phyloP scores from a whole-genome alignment of 176 grass and related monocot species.

The Ampelocalamus luodianensis region DNA sequence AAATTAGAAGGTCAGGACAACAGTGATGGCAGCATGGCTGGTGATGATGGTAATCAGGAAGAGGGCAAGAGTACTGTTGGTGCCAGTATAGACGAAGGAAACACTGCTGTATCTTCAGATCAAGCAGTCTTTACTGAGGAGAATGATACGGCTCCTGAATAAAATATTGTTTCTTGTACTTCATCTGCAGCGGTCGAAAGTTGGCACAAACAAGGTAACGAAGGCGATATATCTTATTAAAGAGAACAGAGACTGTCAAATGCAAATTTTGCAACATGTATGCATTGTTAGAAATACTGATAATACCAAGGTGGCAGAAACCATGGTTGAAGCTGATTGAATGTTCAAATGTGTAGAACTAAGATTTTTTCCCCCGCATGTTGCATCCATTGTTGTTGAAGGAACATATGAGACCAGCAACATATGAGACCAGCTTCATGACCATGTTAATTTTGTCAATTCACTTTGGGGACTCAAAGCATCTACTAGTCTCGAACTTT shows the following conservation, averaged over 20 bases:
- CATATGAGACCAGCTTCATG: neutral
- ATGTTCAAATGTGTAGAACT: neutral
- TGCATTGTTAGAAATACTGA: neutral
- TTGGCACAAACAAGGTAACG: neutral
- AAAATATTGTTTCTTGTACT: neutral
- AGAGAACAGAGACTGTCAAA: neutral
- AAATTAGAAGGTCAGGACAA: neutral
- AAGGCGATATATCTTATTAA: neutral
- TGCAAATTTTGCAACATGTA: neutral
- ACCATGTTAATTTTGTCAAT: constrained; percentile 1
- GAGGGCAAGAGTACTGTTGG: constrained; percentile 4
- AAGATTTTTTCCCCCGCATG: neutral
- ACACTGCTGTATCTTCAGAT: neutral
- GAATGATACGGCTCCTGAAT: neutral
- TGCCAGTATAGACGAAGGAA: constrained; percentile 1
- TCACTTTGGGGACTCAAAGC: neutral
- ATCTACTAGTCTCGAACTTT: neutral
- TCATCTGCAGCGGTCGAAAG: neutral
- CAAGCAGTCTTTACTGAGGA: constrained; percentile 12
- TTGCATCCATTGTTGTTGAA: neutral
- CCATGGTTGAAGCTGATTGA: neutral
- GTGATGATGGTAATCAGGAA: constrained; percentile 9
- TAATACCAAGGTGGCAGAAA: neutral
- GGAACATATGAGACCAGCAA: no score
- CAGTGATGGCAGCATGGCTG: neutral